These are phyloP conservation scores for Euphorbia pulcherrima DNA, from an alignment of 345 rosid species.

Conservation along the genomic window DNA sequence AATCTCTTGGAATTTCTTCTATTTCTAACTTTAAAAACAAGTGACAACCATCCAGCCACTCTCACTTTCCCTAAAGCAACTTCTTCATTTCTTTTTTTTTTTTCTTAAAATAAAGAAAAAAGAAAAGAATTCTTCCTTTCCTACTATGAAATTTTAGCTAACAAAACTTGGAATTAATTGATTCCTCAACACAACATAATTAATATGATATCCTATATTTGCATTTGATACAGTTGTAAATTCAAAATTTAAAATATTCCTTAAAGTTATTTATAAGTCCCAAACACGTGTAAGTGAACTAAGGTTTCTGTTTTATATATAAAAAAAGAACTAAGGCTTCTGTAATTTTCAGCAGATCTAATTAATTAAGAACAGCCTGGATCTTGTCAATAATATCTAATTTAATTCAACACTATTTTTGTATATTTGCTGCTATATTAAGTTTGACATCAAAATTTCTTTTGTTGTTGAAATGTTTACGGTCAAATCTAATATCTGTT, in stretches of 20 bases:
- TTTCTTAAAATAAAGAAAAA: neutral
- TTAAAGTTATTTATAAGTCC: neutral
- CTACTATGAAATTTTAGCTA: conserved; percentile 9
- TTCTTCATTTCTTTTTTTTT: conserved; percentile 11
- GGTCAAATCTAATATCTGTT: too few relatives aligned
- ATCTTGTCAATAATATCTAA: too few relatives aligned
- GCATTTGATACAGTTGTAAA: conserved; percentile 5
- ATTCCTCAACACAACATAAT: conserved; percentile 34
- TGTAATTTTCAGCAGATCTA: neutral
- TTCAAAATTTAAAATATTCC: neutral
- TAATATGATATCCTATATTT: neutral
- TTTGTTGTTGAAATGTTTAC: too few relatives aligned
- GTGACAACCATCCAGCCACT: conserved; percentile 36
- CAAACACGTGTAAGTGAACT: conserved; percentile 23
- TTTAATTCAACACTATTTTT: too few relatives aligned
- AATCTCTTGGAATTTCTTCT: conserved; percentile 33
- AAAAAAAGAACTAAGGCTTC: conserved; percentile 18
- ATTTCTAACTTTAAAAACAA: conserved; percentile 34
- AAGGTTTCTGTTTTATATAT: conserved; percentile 8
- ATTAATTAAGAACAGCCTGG: neutral
- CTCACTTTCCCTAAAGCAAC: conserved; percentile 35
- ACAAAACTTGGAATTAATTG: conserved; percentile 40
- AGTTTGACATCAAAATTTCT: too few relatives aligned
- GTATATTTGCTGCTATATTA: too few relatives aligned
- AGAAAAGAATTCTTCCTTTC: neutral